A percentile compares a stretch with the other conserved stretches of the same genome.
Evolutionary conservation across 768 basidiomycete genomes (phyloP).

Genomic region (Lentinus tigrinus): DNA sequence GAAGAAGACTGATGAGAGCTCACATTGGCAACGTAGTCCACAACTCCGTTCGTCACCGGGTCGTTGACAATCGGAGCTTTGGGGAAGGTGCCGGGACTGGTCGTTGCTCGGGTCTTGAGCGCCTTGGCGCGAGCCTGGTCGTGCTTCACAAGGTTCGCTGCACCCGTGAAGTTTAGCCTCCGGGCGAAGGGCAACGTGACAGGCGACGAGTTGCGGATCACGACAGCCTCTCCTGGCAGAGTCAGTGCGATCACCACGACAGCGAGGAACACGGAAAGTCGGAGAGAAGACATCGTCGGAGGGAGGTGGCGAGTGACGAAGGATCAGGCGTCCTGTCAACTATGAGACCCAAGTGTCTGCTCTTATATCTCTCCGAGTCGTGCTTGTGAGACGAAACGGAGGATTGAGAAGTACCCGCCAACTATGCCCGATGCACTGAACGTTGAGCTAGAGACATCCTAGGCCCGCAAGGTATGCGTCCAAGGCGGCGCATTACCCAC

Average conservation of each 20-base stretch:
- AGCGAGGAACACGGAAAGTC: background rate
- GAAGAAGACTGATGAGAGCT: no score
- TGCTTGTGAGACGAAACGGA: no score
- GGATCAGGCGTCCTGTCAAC: no score
- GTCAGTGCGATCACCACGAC: background rate
- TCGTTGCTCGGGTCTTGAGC: conserved; percentile 5
- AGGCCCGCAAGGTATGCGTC: no score
- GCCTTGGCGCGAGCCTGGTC: conserved; percentile 24
- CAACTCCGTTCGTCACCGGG: conserved; percentile 20
- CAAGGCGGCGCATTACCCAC: no score
- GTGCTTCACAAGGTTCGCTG: conserved; percentile 13
- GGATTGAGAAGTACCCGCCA: no score
- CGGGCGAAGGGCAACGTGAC: conserved; percentile 22
- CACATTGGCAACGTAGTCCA: conserved; percentile 28
- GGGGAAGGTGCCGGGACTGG: background rate
- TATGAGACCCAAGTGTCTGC: no score
- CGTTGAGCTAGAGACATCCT: no score
- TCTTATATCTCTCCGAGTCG: no score
- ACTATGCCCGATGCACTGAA: no score
- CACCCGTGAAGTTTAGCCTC: conserved; percentile 22
- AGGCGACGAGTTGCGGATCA: conserved; percentile 14
- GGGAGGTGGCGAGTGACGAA: no score
- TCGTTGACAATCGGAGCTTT: conserved; percentile 9
- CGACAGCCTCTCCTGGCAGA: background rate
- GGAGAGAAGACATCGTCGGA: no score